Conservation (phyloP, 441 rosid genomes). For the Erodium texanum region DNA sequence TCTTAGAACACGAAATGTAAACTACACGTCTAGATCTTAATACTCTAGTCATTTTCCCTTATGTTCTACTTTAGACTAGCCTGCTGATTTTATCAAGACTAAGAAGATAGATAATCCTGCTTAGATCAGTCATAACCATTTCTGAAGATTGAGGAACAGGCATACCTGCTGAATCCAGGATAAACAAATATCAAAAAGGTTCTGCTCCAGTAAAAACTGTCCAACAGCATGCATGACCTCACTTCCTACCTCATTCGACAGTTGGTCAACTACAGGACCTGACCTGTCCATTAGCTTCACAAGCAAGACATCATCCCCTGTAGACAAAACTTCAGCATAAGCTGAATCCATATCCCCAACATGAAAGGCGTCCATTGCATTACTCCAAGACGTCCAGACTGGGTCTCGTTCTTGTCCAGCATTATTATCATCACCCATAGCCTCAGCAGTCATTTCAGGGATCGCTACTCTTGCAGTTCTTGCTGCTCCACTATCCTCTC, state of each 20-base stretch:
- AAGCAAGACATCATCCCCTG: constrained; percentile 76
- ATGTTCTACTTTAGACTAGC: too few relatives aligned
- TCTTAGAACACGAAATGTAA: too few relatives aligned
- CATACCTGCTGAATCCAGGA: constrained; percentile 94
- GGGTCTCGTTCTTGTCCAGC: constrained; percentile 66
- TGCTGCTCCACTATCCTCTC: constrained; percentile 62
- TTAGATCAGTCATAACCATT: neutral
- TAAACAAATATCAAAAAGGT: constrained; percentile 71
- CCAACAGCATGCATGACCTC: constrained; percentile 65
- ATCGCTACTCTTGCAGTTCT: constrained; percentile 50
- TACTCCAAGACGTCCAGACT: constrained; percentile 80
- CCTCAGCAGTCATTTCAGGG: constrained; percentile 79
- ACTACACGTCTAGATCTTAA: too few relatives aligned
- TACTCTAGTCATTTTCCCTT: too few relatives aligned
- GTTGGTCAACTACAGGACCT: constrained; percentile 81
- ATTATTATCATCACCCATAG: constrained; percentile 63
- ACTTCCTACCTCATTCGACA: constrained; percentile 64
- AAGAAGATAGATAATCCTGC: too few relatives aligned
- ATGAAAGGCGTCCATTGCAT: constrained; percentile 85
- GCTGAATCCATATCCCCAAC: constrained; percentile 86
- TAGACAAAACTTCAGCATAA: constrained; percentile 66
- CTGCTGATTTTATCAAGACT: too few relatives aligned
- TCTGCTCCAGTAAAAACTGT: constrained; percentile 73
- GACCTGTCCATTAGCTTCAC: constrained; percentile 92
- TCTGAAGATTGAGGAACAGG: constrained; percentile 4